phyloP scores from a whole-genome alignment of 495 filamentous ascomycete genomes.

The Beverwykella pulmonaria region DNA sequence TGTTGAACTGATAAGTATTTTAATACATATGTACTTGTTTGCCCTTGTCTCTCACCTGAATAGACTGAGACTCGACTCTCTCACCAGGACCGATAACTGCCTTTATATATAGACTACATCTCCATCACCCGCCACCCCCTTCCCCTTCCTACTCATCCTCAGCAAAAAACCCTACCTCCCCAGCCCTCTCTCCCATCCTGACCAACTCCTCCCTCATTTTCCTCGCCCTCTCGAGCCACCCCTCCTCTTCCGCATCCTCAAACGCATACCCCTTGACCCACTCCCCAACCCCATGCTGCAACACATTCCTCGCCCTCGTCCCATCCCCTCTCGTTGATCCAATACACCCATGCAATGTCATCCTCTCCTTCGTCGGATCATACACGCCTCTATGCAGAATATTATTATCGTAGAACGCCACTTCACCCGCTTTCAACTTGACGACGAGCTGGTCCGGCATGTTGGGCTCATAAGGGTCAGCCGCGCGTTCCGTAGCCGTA shows the following conservation, averaged over 20 bases:
- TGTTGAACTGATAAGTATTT: no score
- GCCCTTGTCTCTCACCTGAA: no score
- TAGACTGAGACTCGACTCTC: no score
- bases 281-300: conserved; percentile 81
- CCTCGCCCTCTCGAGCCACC: conserved; percentile 49
- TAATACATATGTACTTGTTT: no score
- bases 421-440: conserved; percentile 67
- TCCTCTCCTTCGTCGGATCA: conserved; percentile 55
- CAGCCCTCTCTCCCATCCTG: conserved; percentile 41
- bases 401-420: conserved; percentile 86
- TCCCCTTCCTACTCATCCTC: conserved; percentile 33
- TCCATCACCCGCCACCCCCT: neutral
- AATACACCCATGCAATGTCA: conserved; percentile 83
- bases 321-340: conserved; percentile 59
- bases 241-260: conserved; percentile 52
- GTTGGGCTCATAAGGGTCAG: conserved; percentile 57
- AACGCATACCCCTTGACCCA: conserved; percentile 63
- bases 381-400: conserved; percentile 84
- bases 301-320: conserved; percentile 70
- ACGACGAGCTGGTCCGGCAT: conserved; percentile 68
- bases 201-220: conserved; percentile 45
- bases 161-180: conserved; percentile 44
- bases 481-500: conserved; percentile 65
- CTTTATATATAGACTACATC: neutral
- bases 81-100: no score